A percentile compares a stretch with the other conserved stretches of the same genome.
Evolutionary conservation across 2,329 filamentous ascomycete species (phyloP).

Genomic region (Cytospora piceicola): DNA sequence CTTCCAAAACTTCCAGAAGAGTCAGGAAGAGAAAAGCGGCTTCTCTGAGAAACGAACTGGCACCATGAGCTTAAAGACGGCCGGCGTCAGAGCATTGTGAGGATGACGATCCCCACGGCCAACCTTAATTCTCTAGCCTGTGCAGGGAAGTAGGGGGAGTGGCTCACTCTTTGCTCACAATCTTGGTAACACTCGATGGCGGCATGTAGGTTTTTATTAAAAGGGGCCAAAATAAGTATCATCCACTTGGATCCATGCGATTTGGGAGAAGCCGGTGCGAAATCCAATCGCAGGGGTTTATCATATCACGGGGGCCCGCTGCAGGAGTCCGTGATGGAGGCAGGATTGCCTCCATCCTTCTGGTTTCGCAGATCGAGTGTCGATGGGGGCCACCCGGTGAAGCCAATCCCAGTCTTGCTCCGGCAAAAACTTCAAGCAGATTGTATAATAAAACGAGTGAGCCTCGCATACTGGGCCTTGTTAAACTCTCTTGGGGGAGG

Average conservation of each 20-base stretch:
- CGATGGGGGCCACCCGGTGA: neutral
- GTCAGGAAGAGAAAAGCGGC: neutral
- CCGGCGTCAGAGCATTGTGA: neutral
- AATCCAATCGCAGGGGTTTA: neutral
- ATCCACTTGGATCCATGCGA: conserved; percentile 22
- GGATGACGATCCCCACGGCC: neutral
- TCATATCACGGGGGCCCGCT: conserved; percentile 8
- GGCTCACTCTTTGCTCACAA: neutral
- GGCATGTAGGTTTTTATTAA: conserved; percentile 16
- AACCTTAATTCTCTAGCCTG: neutral
- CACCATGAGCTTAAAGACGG: neutral
- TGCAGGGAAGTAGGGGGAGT: neutral
- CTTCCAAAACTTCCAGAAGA: neutral
- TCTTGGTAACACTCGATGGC: conserved; percentile 6
- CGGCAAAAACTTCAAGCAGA: neutral
- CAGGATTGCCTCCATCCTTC: conserved; percentile 1
- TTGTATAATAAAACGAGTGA: neutral
- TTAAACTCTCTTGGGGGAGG: neutral
- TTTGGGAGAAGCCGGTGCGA: conserved; percentile 2
- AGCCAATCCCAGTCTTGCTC: neutral
- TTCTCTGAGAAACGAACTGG: neutral
- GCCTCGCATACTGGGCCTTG: neutral
- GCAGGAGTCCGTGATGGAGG: neutral
- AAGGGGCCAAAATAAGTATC: conserved; percentile 16
- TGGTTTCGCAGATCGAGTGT: neutral